A percentile compares a stretch with the other conserved stretches of the same genome.
Evolutionary conservation across 495 filamentous ascomycete species (phyloP).

Genomic region (Aspergillus wentii): DNA sequence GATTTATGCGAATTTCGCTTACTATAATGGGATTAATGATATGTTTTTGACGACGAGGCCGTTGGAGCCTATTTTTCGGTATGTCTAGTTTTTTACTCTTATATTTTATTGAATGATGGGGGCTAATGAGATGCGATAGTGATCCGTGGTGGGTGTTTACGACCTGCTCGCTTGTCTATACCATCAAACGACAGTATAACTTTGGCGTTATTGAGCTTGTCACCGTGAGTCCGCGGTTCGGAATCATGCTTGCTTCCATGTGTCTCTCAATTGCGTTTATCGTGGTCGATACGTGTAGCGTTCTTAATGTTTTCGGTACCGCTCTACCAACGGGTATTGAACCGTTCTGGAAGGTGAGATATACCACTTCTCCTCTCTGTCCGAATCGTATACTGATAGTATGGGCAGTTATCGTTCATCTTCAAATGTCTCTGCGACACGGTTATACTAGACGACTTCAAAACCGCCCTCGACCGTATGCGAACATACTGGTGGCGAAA

Average conservation of each 20-base stretch:
- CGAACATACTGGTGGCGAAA: too few species aligned
- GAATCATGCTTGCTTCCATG: slow-evolving; percentile 51
- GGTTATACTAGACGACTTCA: slow-evolving; percentile 59
- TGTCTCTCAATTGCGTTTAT: slow-evolving; percentile 50
- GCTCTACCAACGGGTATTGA: slow-evolving; percentile 31
- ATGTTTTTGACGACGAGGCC: slow-evolving; percentile 47
- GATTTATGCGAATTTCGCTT: slow-evolving; percentile 46
- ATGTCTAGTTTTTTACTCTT: too few species aligned
- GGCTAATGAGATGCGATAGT: too few species aligned
- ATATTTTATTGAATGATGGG: too few species aligned
- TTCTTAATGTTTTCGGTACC: slow-evolving; percentile 23
- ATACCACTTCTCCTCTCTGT: too few species aligned
- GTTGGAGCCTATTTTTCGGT: slow-evolving; percentile 49
- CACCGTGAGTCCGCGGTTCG: slow-evolving; percentile 49
- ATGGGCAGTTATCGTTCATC: too few species aligned
- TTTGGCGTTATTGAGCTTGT: slow-evolving; percentile 46
- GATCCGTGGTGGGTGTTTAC: slow-evolving; percentile 62
- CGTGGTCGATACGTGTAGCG: slow-evolving; percentile 41
- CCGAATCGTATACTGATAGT: too few species aligned
- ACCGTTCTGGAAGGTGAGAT: slow-evolving; percentile 44
- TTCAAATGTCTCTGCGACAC: slow-evolving; percentile 59
- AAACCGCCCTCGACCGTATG: slow-evolving; percentile 53
- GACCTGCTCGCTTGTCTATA: slow-evolving; percentile 45
- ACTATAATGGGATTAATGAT: slow-evolving; percentile 45
- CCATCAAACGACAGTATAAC: slow-evolving; percentile 49